Evolutionary conservation across 305 asterid species (phyloP).

Genomic region (Fraxinus nigra): DNA sequence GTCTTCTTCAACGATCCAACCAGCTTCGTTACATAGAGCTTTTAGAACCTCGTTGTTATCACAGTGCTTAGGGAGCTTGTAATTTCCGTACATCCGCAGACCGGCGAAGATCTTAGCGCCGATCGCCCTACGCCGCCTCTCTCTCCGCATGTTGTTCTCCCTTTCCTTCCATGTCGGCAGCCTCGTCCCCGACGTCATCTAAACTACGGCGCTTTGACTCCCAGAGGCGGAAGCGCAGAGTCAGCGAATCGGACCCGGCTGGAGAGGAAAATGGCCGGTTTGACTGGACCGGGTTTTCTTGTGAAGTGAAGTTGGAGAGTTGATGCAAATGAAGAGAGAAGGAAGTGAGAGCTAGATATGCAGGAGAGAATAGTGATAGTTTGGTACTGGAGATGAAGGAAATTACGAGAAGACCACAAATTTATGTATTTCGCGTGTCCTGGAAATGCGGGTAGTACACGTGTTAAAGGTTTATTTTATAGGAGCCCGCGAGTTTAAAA

Average conservation of each 20-base stretch:
- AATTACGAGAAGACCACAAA: constrained; percentile 51
- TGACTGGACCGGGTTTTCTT: constrained; percentile 21
- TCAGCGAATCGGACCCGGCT: not conserved
- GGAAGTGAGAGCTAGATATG: constrained; percentile 17
- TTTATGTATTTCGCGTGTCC: constrained; percentile 20
- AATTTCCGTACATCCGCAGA: constrained; percentile 81
- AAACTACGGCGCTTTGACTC: constrained; percentile 22
- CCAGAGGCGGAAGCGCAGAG: constrained; percentile 1
- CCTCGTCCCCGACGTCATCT: constrained; percentile 83
- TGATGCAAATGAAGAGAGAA: not conserved
- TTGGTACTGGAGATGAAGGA: constrained; percentile 24
- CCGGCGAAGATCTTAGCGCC: constrained; percentile 97
- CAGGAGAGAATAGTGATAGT: not conserved
- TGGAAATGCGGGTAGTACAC: constrained; percentile 53
- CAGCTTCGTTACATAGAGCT: constrained; percentile 93
- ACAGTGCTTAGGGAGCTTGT: constrained; percentile 90
- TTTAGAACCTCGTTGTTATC: constrained; percentile 90
- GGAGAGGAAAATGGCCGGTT: not conserved
- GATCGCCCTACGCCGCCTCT: constrained; percentile 93
- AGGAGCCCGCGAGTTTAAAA: not conserved
- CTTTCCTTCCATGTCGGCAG: constrained; percentile 42
- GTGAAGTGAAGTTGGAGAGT: constrained; percentile 3
- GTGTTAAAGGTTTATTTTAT: constrained; percentile 45
- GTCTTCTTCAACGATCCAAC: constrained; percentile 91
- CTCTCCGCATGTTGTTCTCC: constrained; percentile 88